Percentiles rank a stretch among this genome's conserved stretches.
These are phyloP conservation scores for Tricholoma saponaceum DNA, from an alignment of 768 basidiomycete genomes.

Conservation along the genomic window DNA sequence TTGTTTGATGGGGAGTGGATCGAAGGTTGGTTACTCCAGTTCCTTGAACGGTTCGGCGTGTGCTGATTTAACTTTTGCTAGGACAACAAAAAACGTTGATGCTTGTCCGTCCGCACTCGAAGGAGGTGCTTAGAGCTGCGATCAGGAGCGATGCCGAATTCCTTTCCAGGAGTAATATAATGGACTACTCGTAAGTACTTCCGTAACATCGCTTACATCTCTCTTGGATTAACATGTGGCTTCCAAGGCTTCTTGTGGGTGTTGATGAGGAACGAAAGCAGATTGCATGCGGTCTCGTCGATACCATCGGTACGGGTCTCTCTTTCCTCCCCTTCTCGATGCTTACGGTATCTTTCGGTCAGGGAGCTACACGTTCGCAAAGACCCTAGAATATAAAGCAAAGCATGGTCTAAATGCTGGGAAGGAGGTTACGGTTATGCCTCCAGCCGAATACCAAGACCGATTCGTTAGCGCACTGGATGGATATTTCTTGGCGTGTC, in stretches of 20 bases:
- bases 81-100: slow-evolving; percentile 64
- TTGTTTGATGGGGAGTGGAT: slow-evolving; percentile 86
- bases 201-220: background rate
- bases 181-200: slow-evolving; percentile 75
- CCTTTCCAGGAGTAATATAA: slow-evolving; percentile 70
- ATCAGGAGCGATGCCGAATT: slow-evolving; percentile 71
- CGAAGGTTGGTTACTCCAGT: slow-evolving; percentile 45
- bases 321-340: background rate
- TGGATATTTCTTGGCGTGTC: slow-evolving; percentile 73
- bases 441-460: slow-evolving; percentile 76
- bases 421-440: slow-evolving; percentile 77
- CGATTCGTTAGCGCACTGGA: slow-evolving; percentile 71
- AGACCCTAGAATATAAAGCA: slow-evolving; percentile 82
- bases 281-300: slow-evolving; percentile 76
- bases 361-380: slow-evolving; percentile 83
- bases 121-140: slow-evolving; percentile 65
- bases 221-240: background rate
- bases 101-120: slow-evolving; percentile 69
- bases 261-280: slow-evolving; percentile 63
- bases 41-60: background rate
- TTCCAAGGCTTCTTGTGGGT: slow-evolving; percentile 61
- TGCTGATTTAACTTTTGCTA: slow-evolving; percentile 17
- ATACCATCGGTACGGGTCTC: slow-evolving; percentile 62
- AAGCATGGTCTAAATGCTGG: slow-evolving; percentile 70
- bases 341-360: background rate